Base-by-base conservation (phyloP, 768 basidiomycete genomes). In the Solioccasus polychromus region DNA sequence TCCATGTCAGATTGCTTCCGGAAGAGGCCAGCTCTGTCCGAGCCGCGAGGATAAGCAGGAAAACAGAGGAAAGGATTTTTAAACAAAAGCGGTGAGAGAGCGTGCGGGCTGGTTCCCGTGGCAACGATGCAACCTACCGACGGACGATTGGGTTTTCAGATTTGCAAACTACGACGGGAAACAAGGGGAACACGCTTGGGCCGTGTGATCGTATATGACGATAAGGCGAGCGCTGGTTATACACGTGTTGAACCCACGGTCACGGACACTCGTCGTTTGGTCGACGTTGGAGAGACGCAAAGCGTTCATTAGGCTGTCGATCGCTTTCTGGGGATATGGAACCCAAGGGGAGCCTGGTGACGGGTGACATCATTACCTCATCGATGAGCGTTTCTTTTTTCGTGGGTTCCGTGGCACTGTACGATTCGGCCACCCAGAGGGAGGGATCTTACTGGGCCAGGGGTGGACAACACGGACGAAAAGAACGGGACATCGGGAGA, bases 301-400 rank as follows among this genome's bases (percentile, higher is more conserved):
- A 42, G 29, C 3, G 14, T 35, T 42, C 43, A 35, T 42, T 26
- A 17, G 10, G 23, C 34, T 48, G 51, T 56, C 51, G 59, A 62
- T 55, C 50, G 48, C 47, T 51, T 39, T 41, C 49, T 22, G 44
- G 53, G 53, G 57, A 55, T 48, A 59, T 41, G 44, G 32, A 5
- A 47, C 53, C 32, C 40, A 53, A 47, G 45, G 12, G 42, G 35
- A 32, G 39, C 35, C 26, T 50, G 30, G 39, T 14, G 30, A 59
- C 55, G 45, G 59, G 53, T 68, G 67, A 52, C 61, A 64, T 44
- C 44, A 51, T 51, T 67, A 64, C 54, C 58, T 62, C 53, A 66
- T 58, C 46, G 10, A 47, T n/a, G n/a, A n/a, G n/a, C n/a, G n/a
- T n/a, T n/a, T n/a, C n/a, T n/a, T n/a, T n/a, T 15, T 38, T 53